A percentile compares a stretch with the other conserved stretches of the same genome.
Conservation (phyloP, 164 flowering plant species). For the Vitis labrusca region DNA sequence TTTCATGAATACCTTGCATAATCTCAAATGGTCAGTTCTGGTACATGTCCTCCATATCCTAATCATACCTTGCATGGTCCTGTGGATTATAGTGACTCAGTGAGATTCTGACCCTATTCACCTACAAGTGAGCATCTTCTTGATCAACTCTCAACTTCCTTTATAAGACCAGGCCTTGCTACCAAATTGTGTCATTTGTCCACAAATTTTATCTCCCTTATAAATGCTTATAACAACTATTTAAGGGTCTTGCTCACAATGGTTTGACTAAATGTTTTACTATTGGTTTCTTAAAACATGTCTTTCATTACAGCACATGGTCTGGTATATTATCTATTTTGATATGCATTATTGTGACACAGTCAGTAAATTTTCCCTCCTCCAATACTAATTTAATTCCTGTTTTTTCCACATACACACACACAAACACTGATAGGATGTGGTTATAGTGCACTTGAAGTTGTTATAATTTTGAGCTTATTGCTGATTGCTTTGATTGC, state of each 20-base stretch:
- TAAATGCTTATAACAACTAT: not conserved
- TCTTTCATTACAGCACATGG: not conserved
- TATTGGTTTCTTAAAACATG: too few species aligned
- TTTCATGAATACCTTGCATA: too few species aligned
- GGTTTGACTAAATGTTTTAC: not conserved
- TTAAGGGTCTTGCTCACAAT: not conserved
- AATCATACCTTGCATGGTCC: not conserved
- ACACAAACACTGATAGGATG: not conserved
- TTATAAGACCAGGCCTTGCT: not conserved
- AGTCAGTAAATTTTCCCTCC: too few species aligned
- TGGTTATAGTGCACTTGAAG: not conserved
- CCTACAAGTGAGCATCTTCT: not conserved
- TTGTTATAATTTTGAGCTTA: not conserved
- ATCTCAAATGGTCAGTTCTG: too few species aligned
- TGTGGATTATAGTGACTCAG: not conserved
- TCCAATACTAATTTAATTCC: too few species aligned
- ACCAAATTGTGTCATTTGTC: not conserved
- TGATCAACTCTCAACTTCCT: not conserved
- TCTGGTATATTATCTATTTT: not conserved
- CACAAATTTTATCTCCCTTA: not conserved
- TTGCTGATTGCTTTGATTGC: constrained; percentile 25
- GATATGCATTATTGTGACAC: not conserved
- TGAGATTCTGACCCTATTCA: too few species aligned
- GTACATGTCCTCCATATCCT: not conserved
- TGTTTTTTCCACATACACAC: too few species aligned